Percentiles rank a stretch among this genome's conserved stretches.
phyloP scores from a whole-genome alignment of 2,329 filamentous ascomycete genomes.

The Teratosphaeria gauchensis region DNA sequence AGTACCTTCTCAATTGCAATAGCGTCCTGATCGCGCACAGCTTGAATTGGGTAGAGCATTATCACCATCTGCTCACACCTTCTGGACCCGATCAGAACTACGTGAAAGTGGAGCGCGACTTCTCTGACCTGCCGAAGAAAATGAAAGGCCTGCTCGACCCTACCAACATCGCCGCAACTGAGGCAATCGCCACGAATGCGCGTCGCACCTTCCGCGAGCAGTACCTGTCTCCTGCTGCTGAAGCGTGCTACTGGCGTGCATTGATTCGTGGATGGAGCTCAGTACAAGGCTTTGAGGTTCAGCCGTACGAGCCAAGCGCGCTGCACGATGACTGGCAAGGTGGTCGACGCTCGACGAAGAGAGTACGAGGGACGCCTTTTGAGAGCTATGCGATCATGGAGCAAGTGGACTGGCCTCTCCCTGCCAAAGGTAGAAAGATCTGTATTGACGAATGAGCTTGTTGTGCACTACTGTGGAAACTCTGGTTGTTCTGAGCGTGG shows the following conservation, averaged over 20 bases:
- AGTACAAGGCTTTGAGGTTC: constrained; percentile 18
- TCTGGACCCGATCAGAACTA: constrained; percentile 24
- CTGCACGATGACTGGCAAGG: constrained; percentile 7
- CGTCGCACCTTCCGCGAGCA: constrained; percentile 19
- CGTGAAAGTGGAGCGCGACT: constrained; percentile 22
- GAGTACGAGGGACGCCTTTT: constrained; percentile 18
- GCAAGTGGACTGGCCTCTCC: constrained; percentile 20
- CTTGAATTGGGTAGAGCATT: constrained; percentile 22
- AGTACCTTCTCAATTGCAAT: constrained; percentile 26
- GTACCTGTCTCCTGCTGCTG: constrained; percentile 23
- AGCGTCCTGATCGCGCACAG: constrained; percentile 22
- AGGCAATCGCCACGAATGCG: constrained; percentile 19
- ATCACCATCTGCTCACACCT: constrained; percentile 20
- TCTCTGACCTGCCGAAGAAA: constrained; percentile 18
- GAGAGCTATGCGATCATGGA: constrained; percentile 24
- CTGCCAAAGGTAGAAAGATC: constrained; percentile 16
- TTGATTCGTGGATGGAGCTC: constrained; percentile 23
- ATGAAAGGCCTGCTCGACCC: constrained; percentile 18
- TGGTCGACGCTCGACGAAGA: constrained; percentile 10
- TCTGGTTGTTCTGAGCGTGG: neutral
- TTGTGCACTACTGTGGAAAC: neutral
- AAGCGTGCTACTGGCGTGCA: constrained; percentile 23
- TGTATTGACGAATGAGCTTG: constrained; percentile 13
- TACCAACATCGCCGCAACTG: constrained; percentile 12
- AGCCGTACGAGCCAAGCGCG: constrained; percentile 15